Base-by-base conservation (phyloP, 139 green algal species). In the Pseudopediastrum boryanum region DNA sequence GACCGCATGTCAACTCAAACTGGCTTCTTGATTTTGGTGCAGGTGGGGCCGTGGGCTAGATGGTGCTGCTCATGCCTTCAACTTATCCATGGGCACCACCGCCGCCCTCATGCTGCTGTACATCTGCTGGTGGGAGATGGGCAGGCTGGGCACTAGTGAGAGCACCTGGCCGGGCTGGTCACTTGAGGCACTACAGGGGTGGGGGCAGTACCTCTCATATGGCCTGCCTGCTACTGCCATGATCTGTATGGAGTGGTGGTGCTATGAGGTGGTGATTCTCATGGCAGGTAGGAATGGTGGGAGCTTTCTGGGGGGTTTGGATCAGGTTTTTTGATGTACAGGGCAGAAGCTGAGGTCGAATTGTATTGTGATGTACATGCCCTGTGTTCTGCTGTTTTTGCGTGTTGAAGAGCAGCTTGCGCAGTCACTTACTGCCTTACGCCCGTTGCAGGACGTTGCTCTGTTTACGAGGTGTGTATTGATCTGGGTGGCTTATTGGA, bases 11-110 rank as follows among this genome's bases (percentile, higher is more conserved):
- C 38, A 12, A 6, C 8, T 33, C 29, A n/a, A 31, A 27, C 41
- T 29, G 23, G 31, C 6, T 31, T 65, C 31, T 16, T n/a, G n/a
- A 35, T 35, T 8, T 23, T 39, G 43, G 2, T 9, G 27, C 73
- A 80, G 73, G 41, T 54, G 58, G 2, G 43, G 59, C 2, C 29
- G 75, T 74, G 87, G 88, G 12, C 44, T 92, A 38, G 78, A 89
- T 5, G 90, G 90, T 38, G 90, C 90, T 23, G 90, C 89, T 9
- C 38, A 66, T 41, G 90, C 90, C 0, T 82, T 88, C 38, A 50
- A 88, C 9, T 29, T 75, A 4, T 67, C n/a, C n/a, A 50, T 54
- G 31, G 75, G 21, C 23, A 81, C 75, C 23, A 67, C 25, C 23
- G 44, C 35, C 19, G 10, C 64, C 19, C 48, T 81, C 36, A 36